Evolutionary conservation across 306 rosid genomes (phyloP).

Genomic region (Vigna hirtella): DNA sequence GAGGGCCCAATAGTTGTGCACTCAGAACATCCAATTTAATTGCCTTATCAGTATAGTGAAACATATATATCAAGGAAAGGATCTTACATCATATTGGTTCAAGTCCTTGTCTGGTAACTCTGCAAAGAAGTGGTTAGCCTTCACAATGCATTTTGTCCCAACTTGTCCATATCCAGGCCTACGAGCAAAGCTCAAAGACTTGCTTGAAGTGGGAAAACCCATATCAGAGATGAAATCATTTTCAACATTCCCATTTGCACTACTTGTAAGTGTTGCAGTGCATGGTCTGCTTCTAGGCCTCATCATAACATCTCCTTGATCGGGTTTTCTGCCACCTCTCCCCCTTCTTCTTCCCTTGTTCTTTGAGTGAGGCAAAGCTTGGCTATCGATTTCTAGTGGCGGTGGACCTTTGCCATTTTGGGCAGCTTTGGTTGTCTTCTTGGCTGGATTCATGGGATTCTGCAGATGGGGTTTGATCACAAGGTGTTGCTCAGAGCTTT

Average conservation of each 20-base stretch:
- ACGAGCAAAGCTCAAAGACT: constrained; percentile 72
- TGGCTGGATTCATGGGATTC: constrained; percentile 62
- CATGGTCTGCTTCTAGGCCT: constrained; percentile 85
- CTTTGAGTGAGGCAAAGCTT: constrained; percentile 62
- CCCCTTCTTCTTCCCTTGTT: constrained; percentile 86
- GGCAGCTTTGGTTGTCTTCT: constrained; percentile 66
- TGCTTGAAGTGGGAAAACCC: constrained; percentile 83
- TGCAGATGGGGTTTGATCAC: constrained; percentile 86
- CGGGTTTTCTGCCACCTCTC: constrained; percentile 85
- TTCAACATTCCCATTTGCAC: constrained; percentile 49
- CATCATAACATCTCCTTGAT: constrained; percentile 77
- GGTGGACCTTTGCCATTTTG: constrained; percentile 86
- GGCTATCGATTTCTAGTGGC: constrained; percentile 60
- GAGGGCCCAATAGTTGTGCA: constrained; percentile 53
- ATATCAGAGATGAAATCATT: constrained; percentile 55
- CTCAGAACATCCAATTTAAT: constrained; percentile 39
- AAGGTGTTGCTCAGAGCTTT: constrained; percentile 87
- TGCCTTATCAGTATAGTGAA: constrained; percentile 15
- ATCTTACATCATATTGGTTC: constrained; percentile 93
- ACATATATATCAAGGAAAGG: constrained; percentile 32
- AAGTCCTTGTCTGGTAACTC: constrained; percentile 95
- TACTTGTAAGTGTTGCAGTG: constrained; percentile 45
- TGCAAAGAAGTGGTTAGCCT: constrained; percentile 96
- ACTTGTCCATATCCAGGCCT: constrained; percentile 94
- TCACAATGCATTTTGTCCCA: constrained; percentile 84